Evolutionary conservation across 192 early-diverging fungal genomes (phyloP).

Genomic region (Backusella parvicylindrica): DNA sequence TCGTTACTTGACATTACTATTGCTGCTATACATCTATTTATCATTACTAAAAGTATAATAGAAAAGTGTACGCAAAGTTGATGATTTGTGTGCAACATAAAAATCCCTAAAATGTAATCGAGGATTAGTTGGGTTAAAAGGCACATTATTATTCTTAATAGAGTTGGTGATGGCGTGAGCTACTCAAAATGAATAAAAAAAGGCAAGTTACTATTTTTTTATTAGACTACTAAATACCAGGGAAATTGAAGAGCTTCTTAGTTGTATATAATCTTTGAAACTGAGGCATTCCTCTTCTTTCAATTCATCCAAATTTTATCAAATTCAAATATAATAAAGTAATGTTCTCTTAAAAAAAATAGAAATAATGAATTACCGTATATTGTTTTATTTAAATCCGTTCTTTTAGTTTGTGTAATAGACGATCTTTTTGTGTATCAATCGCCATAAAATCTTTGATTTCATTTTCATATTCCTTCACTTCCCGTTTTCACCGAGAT

Average conservation of each 20-base stretch:
- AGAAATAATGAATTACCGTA: not conserved
- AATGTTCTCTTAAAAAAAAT: not conserved
- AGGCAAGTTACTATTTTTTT: not conserved
- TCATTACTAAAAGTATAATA: not conserved
- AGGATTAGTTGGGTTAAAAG: not conserved
- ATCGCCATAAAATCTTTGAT: not conserved
- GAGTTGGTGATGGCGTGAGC: not conserved
- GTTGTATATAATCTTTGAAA: too few species aligned
- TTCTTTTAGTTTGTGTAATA: not conserved
- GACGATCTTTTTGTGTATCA: conserved; percentile 1
- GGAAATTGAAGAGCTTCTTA: too few species aligned
- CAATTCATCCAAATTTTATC: not conserved
- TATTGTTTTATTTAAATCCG: not conserved
- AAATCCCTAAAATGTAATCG: not conserved
- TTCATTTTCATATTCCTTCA: not conserved
- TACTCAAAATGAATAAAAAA: not conserved
- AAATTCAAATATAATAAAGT: not conserved
- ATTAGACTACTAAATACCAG: not conserved
- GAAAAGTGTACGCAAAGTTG: not conserved
- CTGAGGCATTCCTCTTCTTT: not conserved
- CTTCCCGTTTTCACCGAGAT: not conserved
- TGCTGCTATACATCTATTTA: too few species aligned
- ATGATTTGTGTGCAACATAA: not conserved
- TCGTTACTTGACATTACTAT: too few species aligned
- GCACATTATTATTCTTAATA: not conserved